Evolutionary conservation across 257 asterid species (phyloP).

Genomic region (Mentha longifolia): DNA sequence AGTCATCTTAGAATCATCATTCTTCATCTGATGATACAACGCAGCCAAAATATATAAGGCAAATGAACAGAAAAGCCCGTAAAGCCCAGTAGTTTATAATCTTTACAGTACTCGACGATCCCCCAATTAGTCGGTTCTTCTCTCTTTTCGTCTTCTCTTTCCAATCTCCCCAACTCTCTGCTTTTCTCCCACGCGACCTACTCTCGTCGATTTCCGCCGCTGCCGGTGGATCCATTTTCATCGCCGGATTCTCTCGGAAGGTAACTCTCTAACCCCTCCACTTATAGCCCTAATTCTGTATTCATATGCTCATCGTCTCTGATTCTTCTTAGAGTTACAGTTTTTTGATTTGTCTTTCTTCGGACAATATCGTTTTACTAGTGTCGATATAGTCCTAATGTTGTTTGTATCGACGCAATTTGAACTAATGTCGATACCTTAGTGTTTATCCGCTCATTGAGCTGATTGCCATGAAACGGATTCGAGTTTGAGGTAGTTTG

Average conservation of each 20-base stretch:
- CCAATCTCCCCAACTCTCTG: conserved; percentile 23
- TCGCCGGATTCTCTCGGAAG: conserved; percentile 23
- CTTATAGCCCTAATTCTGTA: conserved; percentile 28
- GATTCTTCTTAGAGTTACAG: conserved; percentile 5
- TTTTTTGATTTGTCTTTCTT: conserved; percentile 11
- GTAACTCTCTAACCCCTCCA: conserved; percentile 10
- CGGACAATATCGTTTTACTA: background rate
- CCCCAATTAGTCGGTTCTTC: background rate
- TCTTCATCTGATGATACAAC: no score
- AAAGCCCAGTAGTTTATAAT: background rate
- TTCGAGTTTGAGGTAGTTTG: background rate
- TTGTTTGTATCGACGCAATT: conserved; percentile 14
- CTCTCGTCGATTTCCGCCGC: conserved; percentile 30
- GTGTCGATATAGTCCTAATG: background rate
- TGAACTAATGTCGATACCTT: conserved; percentile 7
- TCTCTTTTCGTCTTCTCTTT: conserved; percentile 4
- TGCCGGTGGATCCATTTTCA: conserved; percentile 37
- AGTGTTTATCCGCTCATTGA: background rate
- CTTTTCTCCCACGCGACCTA: conserved; percentile 38
- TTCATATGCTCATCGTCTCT: background rate
- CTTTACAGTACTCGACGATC: background rate
- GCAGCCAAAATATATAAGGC: no score
- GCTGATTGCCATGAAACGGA: background rate
- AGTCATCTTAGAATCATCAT: no score
- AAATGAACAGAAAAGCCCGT: background rate